Conservation (phyloP, 352 stramenopile genomes). For the Bremia lactucae region DNA sequence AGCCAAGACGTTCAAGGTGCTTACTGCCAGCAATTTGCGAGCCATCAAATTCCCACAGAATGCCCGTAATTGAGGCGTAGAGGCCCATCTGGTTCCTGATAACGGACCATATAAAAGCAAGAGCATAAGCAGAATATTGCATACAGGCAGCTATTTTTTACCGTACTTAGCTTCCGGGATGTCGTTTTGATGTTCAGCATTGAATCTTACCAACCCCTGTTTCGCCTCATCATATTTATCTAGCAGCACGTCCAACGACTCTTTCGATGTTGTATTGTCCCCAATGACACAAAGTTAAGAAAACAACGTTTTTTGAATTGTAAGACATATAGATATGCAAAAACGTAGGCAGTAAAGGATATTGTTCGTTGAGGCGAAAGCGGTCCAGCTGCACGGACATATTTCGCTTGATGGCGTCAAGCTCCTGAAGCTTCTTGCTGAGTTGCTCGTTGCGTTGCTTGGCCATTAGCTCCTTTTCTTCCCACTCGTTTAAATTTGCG, state of each 20-base stretch:
- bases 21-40: conserved; percentile 36
- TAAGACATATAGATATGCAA: background rate
- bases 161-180: conserved; percentile 57
- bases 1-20: background rate
- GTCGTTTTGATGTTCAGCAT: conserved; percentile 52
- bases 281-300: background rate
- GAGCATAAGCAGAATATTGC: background rate
- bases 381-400: conserved; percentile 56
- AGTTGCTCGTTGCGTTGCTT: conserved; percentile 45
- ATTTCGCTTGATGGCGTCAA: conserved; percentile 54
- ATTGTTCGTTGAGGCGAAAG: conserved; percentile 59
- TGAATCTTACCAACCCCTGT: conserved; percentile 48
- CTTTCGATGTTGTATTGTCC: conserved; percentile 37
- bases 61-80: conserved; percentile 61
- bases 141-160: background rate
- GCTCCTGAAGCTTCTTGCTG: conserved; percentile 42
- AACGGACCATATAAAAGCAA: background rate
- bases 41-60: conserved; percentile 69
- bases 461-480: conserved; percentile 33
- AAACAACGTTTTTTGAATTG: conserved; percentile 2
- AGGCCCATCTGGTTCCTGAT: conserved; percentile 67
- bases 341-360: conserved; percentile 25
- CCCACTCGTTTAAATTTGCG: conserved; percentile 53
- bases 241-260: conserved; percentile 44
- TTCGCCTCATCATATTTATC: conserved; percentile 60